A percentile compares a stretch with the other conserved stretches of the same genome.
Evolutionary conservation across 1,139 yeast genomes (phyloP).

Genomic region (Scheffersomyces cryptocercus): DNA sequence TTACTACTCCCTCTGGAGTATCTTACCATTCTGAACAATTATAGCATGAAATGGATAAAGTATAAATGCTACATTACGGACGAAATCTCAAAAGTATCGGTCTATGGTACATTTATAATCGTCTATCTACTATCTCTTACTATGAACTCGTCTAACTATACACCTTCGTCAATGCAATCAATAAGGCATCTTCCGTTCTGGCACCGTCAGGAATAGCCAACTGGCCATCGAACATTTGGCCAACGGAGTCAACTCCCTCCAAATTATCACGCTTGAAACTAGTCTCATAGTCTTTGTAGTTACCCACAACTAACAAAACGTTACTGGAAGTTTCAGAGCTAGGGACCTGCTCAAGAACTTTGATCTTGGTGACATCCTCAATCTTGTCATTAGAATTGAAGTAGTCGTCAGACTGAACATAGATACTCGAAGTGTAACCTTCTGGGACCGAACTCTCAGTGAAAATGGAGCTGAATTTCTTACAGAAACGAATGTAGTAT

Average conservation of each 20-base stretch:
- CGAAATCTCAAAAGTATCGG: too few relatives aligned
- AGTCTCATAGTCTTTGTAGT: slow-evolving; percentile 55
- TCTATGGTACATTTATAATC: too few relatives aligned
- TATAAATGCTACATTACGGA: too few relatives aligned
- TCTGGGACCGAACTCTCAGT: slow-evolving; percentile 63
- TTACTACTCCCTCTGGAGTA: too few relatives aligned
- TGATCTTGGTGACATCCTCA: slow-evolving; percentile 12
- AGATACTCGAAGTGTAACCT: slow-evolving; percentile 71
- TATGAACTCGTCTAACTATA: background rate
- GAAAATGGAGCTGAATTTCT: slow-evolving; percentile 62
- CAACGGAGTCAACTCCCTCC: slow-evolving; percentile 53
- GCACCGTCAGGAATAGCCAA: slow-evolving; percentile 55
- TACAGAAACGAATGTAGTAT: slow-evolving; percentile 70
- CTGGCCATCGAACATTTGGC: slow-evolving; percentile 70
- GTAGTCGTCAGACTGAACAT: slow-evolving; percentile 67
- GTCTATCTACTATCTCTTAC: too few relatives aligned
- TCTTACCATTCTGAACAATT: too few relatives aligned
- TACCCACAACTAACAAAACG: slow-evolving; percentile 61
- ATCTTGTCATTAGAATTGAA: slow-evolving; percentile 31
- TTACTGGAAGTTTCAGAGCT: slow-evolving; percentile 11
- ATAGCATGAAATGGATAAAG: too few relatives aligned
- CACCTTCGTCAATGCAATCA: slow-evolving; percentile 58
- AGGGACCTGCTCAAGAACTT: slow-evolving; percentile 11
- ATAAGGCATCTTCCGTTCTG: slow-evolving; percentile 69
- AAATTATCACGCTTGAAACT: slow-evolving; percentile 54